Percentiles rank a stretch among this genome's conserved stretches.
Conservation (phyloP, 805 yeast species). For the Lipomyces oligophaga region DNA sequence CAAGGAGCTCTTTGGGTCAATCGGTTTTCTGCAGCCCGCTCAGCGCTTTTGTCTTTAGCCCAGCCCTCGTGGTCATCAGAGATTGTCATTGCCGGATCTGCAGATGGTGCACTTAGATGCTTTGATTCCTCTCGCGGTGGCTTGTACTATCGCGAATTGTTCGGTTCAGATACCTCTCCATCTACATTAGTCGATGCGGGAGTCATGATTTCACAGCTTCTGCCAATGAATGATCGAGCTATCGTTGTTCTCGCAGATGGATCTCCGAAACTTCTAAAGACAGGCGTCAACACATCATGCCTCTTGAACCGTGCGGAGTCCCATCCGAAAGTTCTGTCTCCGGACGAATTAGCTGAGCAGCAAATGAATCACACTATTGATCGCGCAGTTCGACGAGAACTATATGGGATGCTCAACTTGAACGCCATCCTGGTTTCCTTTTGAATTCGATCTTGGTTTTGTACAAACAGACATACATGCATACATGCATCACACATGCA, state of each 20-base stretch:
- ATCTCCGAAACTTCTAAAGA: slow-evolving; percentile 6
- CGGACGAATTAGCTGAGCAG: slow-evolving; percentile 1
- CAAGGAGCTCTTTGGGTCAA: slow-evolving; percentile 26
- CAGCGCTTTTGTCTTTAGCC: slow-evolving; percentile 18
- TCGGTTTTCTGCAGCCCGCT: slow-evolving; percentile 25
- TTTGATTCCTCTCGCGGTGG: slow-evolving; percentile 23
- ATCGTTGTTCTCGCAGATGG: slow-evolving; percentile 15
- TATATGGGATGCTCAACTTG: slow-evolving; percentile 20
- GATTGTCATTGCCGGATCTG: slow-evolving; percentile 24
- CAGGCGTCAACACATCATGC: slow-evolving; percentile 7
- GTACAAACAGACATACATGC: no score
- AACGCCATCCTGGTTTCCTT: slow-evolving; percentile 19
- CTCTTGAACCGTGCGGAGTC: not conserved
- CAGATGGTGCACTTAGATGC: slow-evolving; percentile 27
- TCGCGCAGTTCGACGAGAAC: slow-evolving; percentile 19
- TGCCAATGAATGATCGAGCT: slow-evolving; percentile 6
- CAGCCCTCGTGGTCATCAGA: slow-evolving; percentile 22
- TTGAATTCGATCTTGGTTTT: no score
- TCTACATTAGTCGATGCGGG: not conserved
- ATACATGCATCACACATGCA: no score
- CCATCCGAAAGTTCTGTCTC: slow-evolving; percentile 1
- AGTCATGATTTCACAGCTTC: slow-evolving; percentile 16
- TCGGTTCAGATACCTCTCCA: slow-evolving; percentile 8
- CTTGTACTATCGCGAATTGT: slow-evolving; percentile 13
- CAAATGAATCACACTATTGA: slow-evolving; percentile 13